Evolutionary conservation across 2,329 filamentous ascomycete species (phyloP), one percentile per base, ranked within the genome.

Genomic region (Venturia asperata): DNA sequence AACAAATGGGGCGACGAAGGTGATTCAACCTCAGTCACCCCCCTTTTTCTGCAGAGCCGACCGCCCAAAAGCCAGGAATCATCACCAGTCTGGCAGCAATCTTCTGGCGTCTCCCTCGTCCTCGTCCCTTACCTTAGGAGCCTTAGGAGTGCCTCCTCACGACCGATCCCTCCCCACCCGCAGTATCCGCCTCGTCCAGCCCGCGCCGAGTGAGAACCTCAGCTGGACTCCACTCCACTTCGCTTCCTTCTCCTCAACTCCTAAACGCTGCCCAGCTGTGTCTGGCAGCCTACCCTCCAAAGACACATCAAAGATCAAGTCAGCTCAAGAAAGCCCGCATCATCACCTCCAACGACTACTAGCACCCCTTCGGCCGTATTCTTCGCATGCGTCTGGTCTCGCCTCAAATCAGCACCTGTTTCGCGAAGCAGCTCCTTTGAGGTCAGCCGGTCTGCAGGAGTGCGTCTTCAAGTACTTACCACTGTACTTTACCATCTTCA

Each of bases 381-480:
- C 52, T 37, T 39, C 30, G 27, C 6, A 58, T 58, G 52, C 52
- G 30, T 58, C 37, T n/a, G 9, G 52, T 15, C 52, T 24, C 21
- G 3, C 52, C 52, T 58, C 52, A 58, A 37, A 21, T 37, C 52
- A 37, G 30, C 37, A 27, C 17, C 37, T 42, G 39, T 19, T 43
- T 37, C 52, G 30, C 63, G 47, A 39, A 58, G 47, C 39, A 65
- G 58, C 64, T 65, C 64, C 64, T 62, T 65, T 65, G 64, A 65
- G 64, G 64, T 65, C 64, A 62, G 64, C 64, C 24, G 64, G 64
- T 65, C 64, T 62, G 64, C 64, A 62, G 64, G 64, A 65, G 64
- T 62, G 15, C 52, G 19, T 62, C 39, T 42, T 61, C 61, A 42
- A 58, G 17, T 37, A 37, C 30, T 2, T 58, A 34, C 27, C 30